Evolutionary conservation across 805 yeast species (phyloP), one percentile per base, ranked within the genome.

Genomic region (Ogataea nakhonphanomensis): DNA sequence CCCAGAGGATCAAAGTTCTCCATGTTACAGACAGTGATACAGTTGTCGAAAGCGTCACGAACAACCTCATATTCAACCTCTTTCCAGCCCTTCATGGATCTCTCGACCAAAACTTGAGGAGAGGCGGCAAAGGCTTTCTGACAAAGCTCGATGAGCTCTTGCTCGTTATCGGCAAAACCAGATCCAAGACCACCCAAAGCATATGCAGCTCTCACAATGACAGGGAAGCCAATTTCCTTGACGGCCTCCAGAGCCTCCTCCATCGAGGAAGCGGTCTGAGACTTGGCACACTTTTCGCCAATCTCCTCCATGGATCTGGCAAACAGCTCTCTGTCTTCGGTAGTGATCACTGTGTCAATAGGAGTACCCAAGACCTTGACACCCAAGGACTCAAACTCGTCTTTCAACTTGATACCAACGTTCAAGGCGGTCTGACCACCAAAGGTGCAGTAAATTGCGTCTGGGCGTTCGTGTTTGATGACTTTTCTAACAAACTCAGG

Each of bases 11-110:
- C 99, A 54, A 91, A 91, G 70, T 91, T 91, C 71, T 91, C 99
- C 99, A 91, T 91, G 71, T 91, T 91, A 78, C 99, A 91, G 48
- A 91, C 99, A 35, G 99, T 91, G 57, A 91, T 88, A 81, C 99
- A 91, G 78, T 91, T 91, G 66, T 88, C 97, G 56, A 80, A 84
- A 37, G 95, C 90, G 69, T 91, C 99, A 67, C 99, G 88, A 40
- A 91, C 99, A 65, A 91, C 99, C 69, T 91, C 99, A 66, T 91
- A 91, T 70, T 91, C 99, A 56, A 91, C 85, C 71, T 91, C 99
- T 66, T 91, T 91, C 99, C 99, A 91, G 50, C 99, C 99, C 71
- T 93, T 93, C 95, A 91, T 86, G 33, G 96, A 88, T 62, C 81
- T 80, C 73, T 91, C 99, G 48, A 91, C 93, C 50, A 91, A 74